Evolutionary conservation across 1,284 basidiomycete genomes (phyloP), one percentile per base, ranked within the genome.

Genomic region (Exobasidium cylindrosporum): DNA sequence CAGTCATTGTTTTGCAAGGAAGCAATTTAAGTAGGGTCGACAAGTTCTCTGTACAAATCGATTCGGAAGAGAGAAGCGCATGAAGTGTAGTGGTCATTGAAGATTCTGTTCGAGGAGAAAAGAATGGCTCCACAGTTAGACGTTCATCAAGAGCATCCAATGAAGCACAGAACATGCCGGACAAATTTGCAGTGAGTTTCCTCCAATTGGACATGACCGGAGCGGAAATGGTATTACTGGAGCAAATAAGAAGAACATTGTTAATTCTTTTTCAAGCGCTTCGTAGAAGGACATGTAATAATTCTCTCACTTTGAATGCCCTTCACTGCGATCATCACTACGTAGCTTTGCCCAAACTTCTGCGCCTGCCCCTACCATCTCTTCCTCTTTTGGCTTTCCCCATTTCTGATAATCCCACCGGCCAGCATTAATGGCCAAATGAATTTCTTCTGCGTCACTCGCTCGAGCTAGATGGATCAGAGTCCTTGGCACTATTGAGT

Each of bases 11-110:
- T 78, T 95, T 92, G 84, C 94, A 97, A 0, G 96, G 95, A 1
- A 98, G 83, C 4, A 97, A 87, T 75, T 94, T 92, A 60, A 97
- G 84, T 81, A 97, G 94, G 0, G 96, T 95, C 0, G 94, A 95
- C 4, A 98, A 83, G 79, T 97, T 97, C 78, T 98, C 96, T 1
- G 95, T 98, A 78, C 95, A 98, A 44, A 77, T 62, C 55, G 62
- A 54, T 61, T 73, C 65, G 40, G 62, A 66, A 28, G 75, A 58
- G 30, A 73, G 45, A 44, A 66, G 45, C 28, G 72, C 60, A 61
- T 73, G 67, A 45, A 69, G 31, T 4, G 21, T 50, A 13, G 26
- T 28, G 46, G 64, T 57, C 63, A 24, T 49, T 52, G 29, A 49
- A 32, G 62, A 55, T 28, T 49, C 28, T 3, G 21, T 35, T 23